Conservation (phyloP, 2,329 filamentous ascomycete genomes). For the Ophiostoma montium region DNA sequence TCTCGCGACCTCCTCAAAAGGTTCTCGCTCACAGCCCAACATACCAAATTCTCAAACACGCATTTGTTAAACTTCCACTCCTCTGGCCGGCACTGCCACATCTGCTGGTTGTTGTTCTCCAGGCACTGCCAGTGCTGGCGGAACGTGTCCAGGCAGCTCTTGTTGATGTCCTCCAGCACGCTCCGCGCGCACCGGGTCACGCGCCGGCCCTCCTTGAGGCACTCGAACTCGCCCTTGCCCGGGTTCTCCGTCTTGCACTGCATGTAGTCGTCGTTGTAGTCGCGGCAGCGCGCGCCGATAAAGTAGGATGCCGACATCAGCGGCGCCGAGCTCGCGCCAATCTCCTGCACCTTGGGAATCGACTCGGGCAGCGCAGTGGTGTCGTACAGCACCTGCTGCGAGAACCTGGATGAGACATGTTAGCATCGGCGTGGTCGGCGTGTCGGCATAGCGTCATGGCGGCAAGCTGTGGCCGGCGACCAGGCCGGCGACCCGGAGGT, state of each 20-base stretch:
- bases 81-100: constrained; percentile 82
- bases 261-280: constrained; percentile 99
- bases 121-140: constrained; percentile 88
- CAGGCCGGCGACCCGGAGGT: not conserved
- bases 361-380: constrained; percentile 85
- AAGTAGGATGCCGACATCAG: constrained; percentile 89
- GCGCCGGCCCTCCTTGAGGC: constrained; percentile 89
- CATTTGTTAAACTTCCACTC: constrained; percentile 92
- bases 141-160: constrained; percentile 83
- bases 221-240: constrained; percentile 83
- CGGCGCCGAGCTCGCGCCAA: constrained; percentile 85
- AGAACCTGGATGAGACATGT: constrained; percentile 54
- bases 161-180: constrained; percentile 94
- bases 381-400: constrained; percentile 85
- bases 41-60: constrained; percentile 85
- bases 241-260: constrained; percentile 95
- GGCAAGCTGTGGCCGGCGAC: not conserved
- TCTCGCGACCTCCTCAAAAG: too few relatives aligned
- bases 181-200: constrained; percentile 93
- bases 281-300: constrained; percentile 86
- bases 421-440: not conserved
- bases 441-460: not conserved
- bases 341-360: constrained; percentile 85
- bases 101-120: constrained; percentile 93
- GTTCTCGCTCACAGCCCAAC: not conserved